These are phyloP conservation scores for Osmanthus fragrans DNA, from an alignment of 257 asterid genomes.

Conservation along the genomic window DNA sequence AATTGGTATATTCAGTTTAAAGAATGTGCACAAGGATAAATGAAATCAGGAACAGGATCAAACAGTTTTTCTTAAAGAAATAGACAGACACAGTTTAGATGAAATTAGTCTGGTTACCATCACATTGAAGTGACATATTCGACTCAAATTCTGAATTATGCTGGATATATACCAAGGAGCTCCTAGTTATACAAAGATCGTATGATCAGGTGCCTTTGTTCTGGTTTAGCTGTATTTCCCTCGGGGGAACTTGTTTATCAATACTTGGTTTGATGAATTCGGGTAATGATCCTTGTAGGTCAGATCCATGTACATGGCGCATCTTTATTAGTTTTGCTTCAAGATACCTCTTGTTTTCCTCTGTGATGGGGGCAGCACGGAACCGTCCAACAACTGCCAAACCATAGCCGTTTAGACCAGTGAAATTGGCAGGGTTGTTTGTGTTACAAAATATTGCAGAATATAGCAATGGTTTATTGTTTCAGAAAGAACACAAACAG, in stretches of 20 bases:
- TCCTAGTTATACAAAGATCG: conserved; percentile 14
- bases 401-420: conserved; percentile 75
- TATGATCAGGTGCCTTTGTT: neutral
- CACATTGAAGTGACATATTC: neutral
- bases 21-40: neutral
- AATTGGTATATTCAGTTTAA: neutral
- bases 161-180: neutral
- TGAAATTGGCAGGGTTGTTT: conserved; percentile 70
- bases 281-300: conserved; percentile 43
- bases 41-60: neutral
- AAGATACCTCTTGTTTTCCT: conserved; percentile 70
- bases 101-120: neutral
- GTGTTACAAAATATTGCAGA: too few species aligned
- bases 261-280: conserved; percentile 33
- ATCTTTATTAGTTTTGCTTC: conserved; percentile 74
- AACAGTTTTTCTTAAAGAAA: neutral
- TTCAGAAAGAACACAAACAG: too few species aligned
- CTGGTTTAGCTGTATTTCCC: conserved; percentile 11
- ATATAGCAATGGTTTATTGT: too few species aligned
- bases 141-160: neutral
- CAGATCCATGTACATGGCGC: conserved; percentile 79
- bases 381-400: conserved; percentile 79
- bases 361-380: conserved; percentile 73
- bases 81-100: neutral
- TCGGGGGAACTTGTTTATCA: conserved; percentile 33